phyloP scores from a whole-genome alignment of 139 green algal genomes.

The Chlamydomonas schloesseri region DNA sequence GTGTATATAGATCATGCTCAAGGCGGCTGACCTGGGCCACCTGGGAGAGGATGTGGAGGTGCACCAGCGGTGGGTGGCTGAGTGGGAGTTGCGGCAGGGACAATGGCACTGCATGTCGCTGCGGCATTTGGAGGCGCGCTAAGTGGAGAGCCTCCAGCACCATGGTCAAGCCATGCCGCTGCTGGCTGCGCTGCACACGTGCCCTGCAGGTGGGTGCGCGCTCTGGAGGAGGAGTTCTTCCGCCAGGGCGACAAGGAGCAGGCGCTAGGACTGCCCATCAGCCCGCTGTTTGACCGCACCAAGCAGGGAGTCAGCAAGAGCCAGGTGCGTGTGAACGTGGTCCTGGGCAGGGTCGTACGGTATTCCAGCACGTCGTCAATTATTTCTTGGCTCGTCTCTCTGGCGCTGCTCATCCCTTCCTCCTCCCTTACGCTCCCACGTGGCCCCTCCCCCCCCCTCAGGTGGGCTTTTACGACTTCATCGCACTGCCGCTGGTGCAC shows the following conservation, averaged over 20 bases:
- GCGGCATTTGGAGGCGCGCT: too few species aligned
- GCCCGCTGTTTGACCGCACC: neutral
- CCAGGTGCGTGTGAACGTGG: neutral
- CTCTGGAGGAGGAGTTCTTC: neutral
- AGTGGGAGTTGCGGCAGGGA: neutral
- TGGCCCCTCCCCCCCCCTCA: too few species aligned
- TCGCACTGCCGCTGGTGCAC: neutral
- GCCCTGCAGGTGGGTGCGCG: neutral
- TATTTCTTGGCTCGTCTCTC: too few species aligned
- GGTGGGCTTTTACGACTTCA: neutral
- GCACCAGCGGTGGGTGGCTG: constrained; percentile 4
- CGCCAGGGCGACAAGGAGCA: too few species aligned
- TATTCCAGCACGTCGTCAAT: too few species aligned
- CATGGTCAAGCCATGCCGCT: too few species aligned
- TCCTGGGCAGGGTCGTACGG: too few species aligned
- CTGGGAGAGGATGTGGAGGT: constrained; percentile 9
- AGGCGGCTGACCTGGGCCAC: constrained; percentile 8
- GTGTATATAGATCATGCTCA: constrained; percentile 7
- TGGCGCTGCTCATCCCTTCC: too few species aligned
- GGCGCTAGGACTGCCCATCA: neutral
- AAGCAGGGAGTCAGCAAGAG: neutral
- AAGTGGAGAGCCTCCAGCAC: too few species aligned
- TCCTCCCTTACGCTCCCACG: too few species aligned
- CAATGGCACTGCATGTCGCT: too few species aligned
- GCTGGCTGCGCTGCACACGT: too few species aligned